Base-by-base conservation (phyloP, 2,329 filamentous ascomycete species). In the Sporothrix luriei region DNA sequence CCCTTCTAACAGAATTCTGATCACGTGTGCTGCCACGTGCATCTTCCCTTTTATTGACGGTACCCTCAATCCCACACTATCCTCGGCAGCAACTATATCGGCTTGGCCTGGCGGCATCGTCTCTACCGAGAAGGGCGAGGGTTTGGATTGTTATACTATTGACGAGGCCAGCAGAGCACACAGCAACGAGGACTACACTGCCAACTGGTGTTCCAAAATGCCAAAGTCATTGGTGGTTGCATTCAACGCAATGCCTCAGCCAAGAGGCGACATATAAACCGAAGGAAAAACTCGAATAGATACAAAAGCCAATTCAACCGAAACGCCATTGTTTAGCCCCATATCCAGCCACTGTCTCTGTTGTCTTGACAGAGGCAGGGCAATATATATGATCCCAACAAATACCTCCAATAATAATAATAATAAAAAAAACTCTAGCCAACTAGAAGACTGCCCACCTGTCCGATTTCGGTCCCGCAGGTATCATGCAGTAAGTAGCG, bases 401-500 rank as follows among this genome's bases (percentile, higher is more conserved):
- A n/a, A 33, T 33, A 48, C 49, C 24, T 33, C 61, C 21, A 14
- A 2, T 16, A 14, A 49, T 11, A 16, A n/a, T n/a, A n/a, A n/a
- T n/a, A n/a, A n/a, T n/a, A n/a, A n/a, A 38, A 29, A 33, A 48
- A 14, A 16, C 38, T 40, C 46, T 51, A 51, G 49, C 40, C 29
- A 29, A 49, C 66, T 33, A 57, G 16, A 55, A 54, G 21, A 43
- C 51, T 38, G 16, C 43, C 38, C 40, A 14, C 33, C 52, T 52
- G n/a, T 24, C 48, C 49, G 14, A 49, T 68, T 70, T 46, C 68
- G 59, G 43, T 57, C 51, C 67, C 66, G 54, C 38, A 66, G 71
- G 68, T 71, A 72, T 72, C 69, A 71, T 71, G 67, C 33, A 43
- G 67, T 59, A 46, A 69, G 67, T 68, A 66, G 59, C 48, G 40